A percentile compares a stretch with the other conserved stretches of the same genome.
Evolutionary conservation across 1,139 yeast genomes (phyloP).

Genomic region (Pneumocystis carinii): DNA sequence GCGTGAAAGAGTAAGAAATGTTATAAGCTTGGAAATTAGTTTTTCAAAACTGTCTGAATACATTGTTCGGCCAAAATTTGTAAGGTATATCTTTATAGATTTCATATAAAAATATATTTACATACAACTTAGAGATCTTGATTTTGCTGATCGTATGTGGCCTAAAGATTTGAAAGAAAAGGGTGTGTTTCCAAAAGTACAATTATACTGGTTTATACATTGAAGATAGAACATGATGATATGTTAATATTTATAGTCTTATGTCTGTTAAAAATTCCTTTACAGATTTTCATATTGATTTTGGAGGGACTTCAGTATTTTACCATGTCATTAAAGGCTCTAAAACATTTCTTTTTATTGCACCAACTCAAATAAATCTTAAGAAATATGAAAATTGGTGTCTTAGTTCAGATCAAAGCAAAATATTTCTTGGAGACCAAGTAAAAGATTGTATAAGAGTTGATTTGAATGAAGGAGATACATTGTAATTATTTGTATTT

Average conservation of each 20-base stretch:
- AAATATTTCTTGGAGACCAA: constrained; percentile 52
- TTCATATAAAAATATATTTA: background rate
- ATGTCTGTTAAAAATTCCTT: constrained; percentile 74
- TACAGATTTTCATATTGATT: constrained; percentile 84
- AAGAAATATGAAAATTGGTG: constrained; percentile 60
- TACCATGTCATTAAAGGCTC: constrained; percentile 63
- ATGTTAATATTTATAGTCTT: constrained; percentile 30
- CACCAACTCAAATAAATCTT: constrained; percentile 55
- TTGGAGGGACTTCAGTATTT: constrained; percentile 85
- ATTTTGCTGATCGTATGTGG: constrained; percentile 62
- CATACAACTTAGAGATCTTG: constrained; percentile 31
- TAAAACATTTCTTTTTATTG: constrained; percentile 61
- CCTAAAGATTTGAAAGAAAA: constrained; percentile 22
- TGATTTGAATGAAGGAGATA: constrained; percentile 53
- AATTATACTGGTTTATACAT: constrained; percentile 37
- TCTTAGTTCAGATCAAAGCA: constrained; percentile 43
- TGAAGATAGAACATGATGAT: background rate
- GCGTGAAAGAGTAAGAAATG: constrained; percentile 61
- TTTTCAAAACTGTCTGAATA: constrained; percentile 36
- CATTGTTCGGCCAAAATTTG: constrained; percentile 51
- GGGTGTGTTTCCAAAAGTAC: constrained; percentile 39
- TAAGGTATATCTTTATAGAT: constrained; percentile 19
- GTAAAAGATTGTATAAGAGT: constrained; percentile 40
- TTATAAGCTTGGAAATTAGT: constrained; percentile 66
- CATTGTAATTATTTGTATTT: constrained; percentile 26